These are phyloP conservation scores for Nothophaeocryptopus gaeumannii DNA, from an alignment of 2,329 filamentous ascomycete species.

Conservation along the genomic window DNA sequence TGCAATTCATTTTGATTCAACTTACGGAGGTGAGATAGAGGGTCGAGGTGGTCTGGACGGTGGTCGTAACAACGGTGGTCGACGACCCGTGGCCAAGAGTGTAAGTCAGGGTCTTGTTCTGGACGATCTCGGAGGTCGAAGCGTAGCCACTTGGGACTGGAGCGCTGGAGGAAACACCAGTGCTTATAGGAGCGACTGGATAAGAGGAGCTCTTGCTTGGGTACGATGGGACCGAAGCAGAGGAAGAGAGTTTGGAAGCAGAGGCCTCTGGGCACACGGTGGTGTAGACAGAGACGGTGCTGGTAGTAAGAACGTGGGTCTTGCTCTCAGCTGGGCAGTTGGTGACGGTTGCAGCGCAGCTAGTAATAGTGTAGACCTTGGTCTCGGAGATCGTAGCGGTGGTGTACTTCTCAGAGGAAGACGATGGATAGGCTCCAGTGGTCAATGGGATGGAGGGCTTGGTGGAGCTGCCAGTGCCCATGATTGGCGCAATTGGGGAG, in stretches of 20 bases:
- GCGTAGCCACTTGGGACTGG: slow-evolving; percentile 20
- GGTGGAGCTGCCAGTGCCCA: slow-evolving; percentile 7
- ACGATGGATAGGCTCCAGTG: slow-evolving; percentile 6
- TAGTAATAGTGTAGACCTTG: slow-evolving; percentile 24
- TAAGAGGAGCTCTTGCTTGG: slow-evolving; percentile 20
- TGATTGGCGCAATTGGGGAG: not conserved
- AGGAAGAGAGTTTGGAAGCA: slow-evolving; percentile 17
- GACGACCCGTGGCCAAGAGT: slow-evolving; percentile 35
- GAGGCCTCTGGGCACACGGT: slow-evolving; percentile 25
- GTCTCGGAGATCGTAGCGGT: slow-evolving; percentile 23
- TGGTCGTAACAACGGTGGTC: slow-evolving; percentile 35
- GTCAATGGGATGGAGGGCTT: slow-evolving; percentile 10
- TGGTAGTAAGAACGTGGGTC: slow-evolving; percentile 20
- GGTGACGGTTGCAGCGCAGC: slow-evolving; percentile 19
- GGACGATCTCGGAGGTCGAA: slow-evolving; percentile 27
- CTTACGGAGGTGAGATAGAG: slow-evolving; percentile 26
- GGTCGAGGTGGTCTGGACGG: slow-evolving; percentile 35
- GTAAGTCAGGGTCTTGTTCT: slow-evolving; percentile 35
- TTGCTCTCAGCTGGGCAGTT: slow-evolving; percentile 21
- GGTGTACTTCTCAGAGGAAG: slow-evolving; percentile 16
- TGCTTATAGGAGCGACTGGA: slow-evolving; percentile 13
- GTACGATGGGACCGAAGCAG: slow-evolving; percentile 8
- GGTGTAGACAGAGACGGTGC: slow-evolving; percentile 23
- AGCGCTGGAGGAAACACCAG: slow-evolving; percentile 20
- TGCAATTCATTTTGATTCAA: slow-evolving; percentile 1